Percentiles rank a stretch among this genome's conserved stretches.
Conservation (phyloP, 306 rosid species). For the Ormosia semicastrata region DNA sequence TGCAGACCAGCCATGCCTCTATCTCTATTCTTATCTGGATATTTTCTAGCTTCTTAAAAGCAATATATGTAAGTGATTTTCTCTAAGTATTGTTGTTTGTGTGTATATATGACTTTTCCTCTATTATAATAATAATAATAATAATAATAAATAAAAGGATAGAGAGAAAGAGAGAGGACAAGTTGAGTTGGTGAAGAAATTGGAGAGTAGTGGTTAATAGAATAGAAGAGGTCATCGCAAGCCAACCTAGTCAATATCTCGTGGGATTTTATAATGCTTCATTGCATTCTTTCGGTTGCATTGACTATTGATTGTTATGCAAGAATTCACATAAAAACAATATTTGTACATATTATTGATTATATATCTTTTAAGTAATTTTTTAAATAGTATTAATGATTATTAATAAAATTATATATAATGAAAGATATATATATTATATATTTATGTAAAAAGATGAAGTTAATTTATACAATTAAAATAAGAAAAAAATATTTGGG, state of each 20-base stretch:
- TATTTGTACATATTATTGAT: too few relatives aligned
- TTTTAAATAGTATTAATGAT: too few relatives aligned
- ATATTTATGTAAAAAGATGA: too few relatives aligned
- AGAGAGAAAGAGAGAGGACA: background rate
- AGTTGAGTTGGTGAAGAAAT: background rate
- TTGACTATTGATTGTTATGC: too few relatives aligned
- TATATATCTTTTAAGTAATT: too few relatives aligned
- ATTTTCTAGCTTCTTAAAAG: background rate
- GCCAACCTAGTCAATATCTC: constrained; percentile 20
- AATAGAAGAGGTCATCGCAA: constrained; percentile 4
- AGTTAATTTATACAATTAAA: too few relatives aligned
- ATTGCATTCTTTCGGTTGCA: background rate
- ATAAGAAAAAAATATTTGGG: too few relatives aligned
- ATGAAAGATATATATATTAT: too few relatives aligned
- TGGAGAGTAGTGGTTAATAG: background rate
- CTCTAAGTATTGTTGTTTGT: background rate
- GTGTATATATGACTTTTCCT: background rate
- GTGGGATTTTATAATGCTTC: background rate
- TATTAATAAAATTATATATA: too few relatives aligned
- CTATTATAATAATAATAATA: background rate
- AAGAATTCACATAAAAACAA: too few relatives aligned
- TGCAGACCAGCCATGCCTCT: constrained; percentile 72
- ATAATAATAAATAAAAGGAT: background rate
- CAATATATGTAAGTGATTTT: background rate
- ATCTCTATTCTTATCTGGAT: constrained; percentile 18